Evolutionary conservation across 108 stramenopile genomes (phyloP).

Genomic region (Asterionellopsis glacialis): DNA sequence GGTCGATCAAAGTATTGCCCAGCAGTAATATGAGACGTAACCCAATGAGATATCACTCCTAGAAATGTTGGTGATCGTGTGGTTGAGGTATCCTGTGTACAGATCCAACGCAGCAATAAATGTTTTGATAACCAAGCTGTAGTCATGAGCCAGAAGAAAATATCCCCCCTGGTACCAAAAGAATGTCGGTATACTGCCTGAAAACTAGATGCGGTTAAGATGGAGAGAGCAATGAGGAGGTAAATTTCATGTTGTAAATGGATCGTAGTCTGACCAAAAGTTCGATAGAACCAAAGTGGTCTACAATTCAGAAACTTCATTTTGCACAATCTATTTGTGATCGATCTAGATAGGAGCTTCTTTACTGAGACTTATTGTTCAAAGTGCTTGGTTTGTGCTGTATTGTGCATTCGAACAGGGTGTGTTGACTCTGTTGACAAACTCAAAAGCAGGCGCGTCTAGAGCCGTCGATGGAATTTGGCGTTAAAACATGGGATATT

Average conservation of each 20-base stretch:
- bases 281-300: constrained; percentile 9
- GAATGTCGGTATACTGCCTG: constrained; percentile 14
- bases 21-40: constrained; percentile 16
- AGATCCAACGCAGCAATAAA: constrained; percentile 27
- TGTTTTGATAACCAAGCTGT: constrained; percentile 28
- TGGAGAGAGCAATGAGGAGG: constrained; percentile 15
- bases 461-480: too few relatives aligned
- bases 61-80: constrained; percentile 13
- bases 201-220: constrained; percentile 26
- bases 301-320: not conserved
- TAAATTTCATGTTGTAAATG: constrained; percentile 41
- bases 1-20: constrained; percentile 54
- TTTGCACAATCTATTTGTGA: too few relatives aligned
- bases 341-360: too few relatives aligned
- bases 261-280: constrained; percentile 35
- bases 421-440: too few relatives aligned
- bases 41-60: constrained; percentile 17
- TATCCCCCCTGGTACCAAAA: constrained; percentile 4
- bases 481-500: too few relatives aligned
- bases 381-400: too few relatives aligned
- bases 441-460: too few relatives aligned
- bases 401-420: too few relatives aligned
- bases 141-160: not conserved
- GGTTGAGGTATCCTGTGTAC: constrained; percentile 18
- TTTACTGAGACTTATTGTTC: too few relatives aligned